Percentiles rank a stretch among this genome's conserved stretches.
These are phyloP conservation scores for Extremus antarcticus DNA, from an alignment of 495 filamentous ascomycete genomes.

Conservation along the genomic window DNA sequence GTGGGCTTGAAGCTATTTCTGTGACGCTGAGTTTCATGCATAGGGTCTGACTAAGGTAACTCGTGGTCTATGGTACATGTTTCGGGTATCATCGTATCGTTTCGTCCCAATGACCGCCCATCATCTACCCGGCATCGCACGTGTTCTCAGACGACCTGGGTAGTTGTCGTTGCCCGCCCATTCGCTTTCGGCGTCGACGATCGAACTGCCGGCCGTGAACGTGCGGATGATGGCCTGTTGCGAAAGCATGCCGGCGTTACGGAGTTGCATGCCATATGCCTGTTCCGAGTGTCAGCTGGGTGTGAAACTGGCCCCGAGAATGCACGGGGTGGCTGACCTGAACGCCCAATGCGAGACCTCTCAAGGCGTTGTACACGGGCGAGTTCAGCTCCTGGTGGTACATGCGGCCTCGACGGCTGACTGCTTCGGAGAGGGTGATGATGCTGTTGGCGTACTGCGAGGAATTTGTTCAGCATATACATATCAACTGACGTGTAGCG, in stretches of 20 bases:
- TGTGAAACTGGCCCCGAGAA: neutral
- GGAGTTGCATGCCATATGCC: constrained; percentile 7
- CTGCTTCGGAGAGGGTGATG: constrained; percentile 1
- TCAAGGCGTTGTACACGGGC: constrained; percentile 8
- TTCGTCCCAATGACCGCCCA: neutral
- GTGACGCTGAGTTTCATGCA: too few relatives aligned
- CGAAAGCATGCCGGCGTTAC: constrained; percentile 6
- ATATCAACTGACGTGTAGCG: neutral
- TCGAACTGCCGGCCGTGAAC: constrained; percentile 18
- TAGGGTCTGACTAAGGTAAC: too few relatives aligned
- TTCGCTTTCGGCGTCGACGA: constrained; percentile 21
- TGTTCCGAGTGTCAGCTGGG: neutral
- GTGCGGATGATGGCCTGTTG: constrained; percentile 17
- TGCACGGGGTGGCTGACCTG: constrained; percentile 4
- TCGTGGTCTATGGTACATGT: too few relatives aligned
- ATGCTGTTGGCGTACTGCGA: constrained; percentile 8
- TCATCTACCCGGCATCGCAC: neutral
- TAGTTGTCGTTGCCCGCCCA: constrained; percentile 22
- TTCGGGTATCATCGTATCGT: too few relatives aligned
- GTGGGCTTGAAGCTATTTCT: too few relatives aligned
- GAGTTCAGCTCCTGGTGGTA: constrained; percentile 5
- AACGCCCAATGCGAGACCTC: constrained; percentile 1
- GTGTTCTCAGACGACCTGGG: constrained; percentile 9
- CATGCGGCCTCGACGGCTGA: constrained; percentile 2
- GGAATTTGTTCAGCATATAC: neutral